Conservation (phyloP, 768 basidiomycete genomes). For the Mycena olivaceomarginata region DNA sequence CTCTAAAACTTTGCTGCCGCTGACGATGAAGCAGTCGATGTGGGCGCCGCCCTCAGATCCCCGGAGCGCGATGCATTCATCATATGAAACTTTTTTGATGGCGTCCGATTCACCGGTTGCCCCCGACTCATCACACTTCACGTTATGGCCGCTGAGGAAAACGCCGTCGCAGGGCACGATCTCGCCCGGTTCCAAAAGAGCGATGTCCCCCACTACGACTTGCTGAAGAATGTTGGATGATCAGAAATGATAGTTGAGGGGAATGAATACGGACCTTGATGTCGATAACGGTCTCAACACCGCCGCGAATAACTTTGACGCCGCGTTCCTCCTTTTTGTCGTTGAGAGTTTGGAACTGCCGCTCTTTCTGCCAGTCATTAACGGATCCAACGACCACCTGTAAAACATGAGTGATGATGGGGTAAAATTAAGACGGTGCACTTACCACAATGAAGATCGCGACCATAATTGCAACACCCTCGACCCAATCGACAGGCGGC, state of each 20-base stretch:
- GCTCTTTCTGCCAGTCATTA: slow-evolving; percentile 99
- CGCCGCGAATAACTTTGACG: slow-evolving; percentile 88
- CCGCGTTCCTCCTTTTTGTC: slow-evolving; percentile 96
- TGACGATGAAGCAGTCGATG: slow-evolving; percentile 67
- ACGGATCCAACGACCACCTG: slow-evolving; percentile 93
- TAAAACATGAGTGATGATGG: slow-evolving; percentile 35
- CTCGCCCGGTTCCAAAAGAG: slow-evolving; percentile 95
- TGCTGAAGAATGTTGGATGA: slow-evolving; percentile 69
- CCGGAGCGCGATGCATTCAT: too few species aligned
- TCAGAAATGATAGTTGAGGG: slow-evolving; percentile 33
- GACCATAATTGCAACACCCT: slow-evolving; percentile 90
- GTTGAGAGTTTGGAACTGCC: slow-evolving; percentile 94
- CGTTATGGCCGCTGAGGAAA: slow-evolving; percentile 93
- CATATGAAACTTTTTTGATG: not conserved
- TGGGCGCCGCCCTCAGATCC: too few species aligned
- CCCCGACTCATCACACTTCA: slow-evolving; percentile 96
- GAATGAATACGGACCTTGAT: slow-evolving; percentile 75
- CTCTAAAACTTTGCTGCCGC: slow-evolving; percentile 95
- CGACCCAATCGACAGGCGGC: slow-evolving; percentile 90
- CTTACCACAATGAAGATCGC: slow-evolving; percentile 85
- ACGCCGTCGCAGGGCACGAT: slow-evolving; percentile 97
- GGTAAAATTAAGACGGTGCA: slow-evolving; percentile 22
- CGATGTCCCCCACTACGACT: slow-evolving; percentile 95
- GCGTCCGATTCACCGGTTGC: slow-evolving; percentile 98
- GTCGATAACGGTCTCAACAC: slow-evolving; percentile 82